Base-by-base conservation (phyloP, 169 alveolate species). In the Ichthyophthirius multifiliis region DNA sequence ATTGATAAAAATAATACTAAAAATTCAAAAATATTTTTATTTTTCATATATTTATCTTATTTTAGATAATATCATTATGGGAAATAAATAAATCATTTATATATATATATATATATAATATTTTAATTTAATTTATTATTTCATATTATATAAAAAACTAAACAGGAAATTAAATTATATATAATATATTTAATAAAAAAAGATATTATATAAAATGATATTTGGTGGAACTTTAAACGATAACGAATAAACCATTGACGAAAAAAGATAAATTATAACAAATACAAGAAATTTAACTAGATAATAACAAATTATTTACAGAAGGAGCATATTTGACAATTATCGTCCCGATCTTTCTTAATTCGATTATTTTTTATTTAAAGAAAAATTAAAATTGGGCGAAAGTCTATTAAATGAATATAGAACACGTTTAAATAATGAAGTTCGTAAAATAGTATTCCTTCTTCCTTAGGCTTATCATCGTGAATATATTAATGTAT, bases 361-460 rank as follows among this genome's bases (percentile, higher is more conserved):
- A 32, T 37, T 18, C 16, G 77, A 67, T 16, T 67, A 39, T 62
- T 67, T 37, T 20, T 35, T 16, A 35, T 67, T 67, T 20, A 67
- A 67, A 44, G 77, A 67, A 44, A 67, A 67, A 67, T 34, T 34
- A 39, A 67, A 44, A 67, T 4, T 67, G 20, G 77, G 77, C 20
- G 77, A 67, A 67, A 18, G 35, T 9, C 41, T n/a, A 32, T 37
- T 67, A 32, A 67, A 67, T 18, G 77, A 67, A 67, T 34, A 34
- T 39, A 67, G 77, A 67, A 67, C 35, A 44, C 43, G 77, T 18
- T 9, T 67, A 15, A 67, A 67, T 39, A 41, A 39, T 4, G 77
- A 67, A 67, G 23, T 34, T 10, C 43, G 77, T 34, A 67, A 62
- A 67, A 44, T 44, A n/a, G 0, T 44, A 18, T 35, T 67, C 30